phyloP scores from a whole-genome alignment of 306 rosid species.

The Dalbergia oliveri region DNA sequence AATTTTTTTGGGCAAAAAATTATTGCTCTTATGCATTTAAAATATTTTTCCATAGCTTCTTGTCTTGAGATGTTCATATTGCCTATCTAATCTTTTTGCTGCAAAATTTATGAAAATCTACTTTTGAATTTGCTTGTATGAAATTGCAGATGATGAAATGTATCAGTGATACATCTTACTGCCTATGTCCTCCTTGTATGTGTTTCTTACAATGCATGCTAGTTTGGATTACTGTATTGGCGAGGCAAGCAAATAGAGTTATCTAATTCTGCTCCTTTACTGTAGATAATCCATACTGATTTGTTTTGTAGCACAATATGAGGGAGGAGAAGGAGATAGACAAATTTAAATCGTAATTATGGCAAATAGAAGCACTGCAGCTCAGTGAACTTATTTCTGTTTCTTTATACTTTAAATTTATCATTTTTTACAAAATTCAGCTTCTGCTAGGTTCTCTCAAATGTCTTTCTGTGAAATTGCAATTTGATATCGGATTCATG shows the following conservation, averaged over 20 bases:
- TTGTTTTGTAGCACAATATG: slow-evolving; percentile 32
- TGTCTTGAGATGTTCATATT: not conserved
- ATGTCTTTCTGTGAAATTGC: not conserved
- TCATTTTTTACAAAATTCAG: slow-evolving; percentile 20
- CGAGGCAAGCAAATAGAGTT: slow-evolving; percentile 11
- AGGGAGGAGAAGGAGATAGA: not conserved
- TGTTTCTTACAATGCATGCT: slow-evolving; percentile 7
- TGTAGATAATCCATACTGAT: not conserved
- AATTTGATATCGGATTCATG: slow-evolving; percentile 19
- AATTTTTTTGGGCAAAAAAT: no score
- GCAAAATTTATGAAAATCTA: slow-evolving; percentile 19
- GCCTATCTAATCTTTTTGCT: slow-evolving; percentile 1
- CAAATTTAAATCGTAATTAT: not conserved
- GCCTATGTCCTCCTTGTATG: not conserved
- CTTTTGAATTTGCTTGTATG: slow-evolving; percentile 22
- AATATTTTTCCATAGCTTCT: slow-evolving; percentile 31
- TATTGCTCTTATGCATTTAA: not conserved
- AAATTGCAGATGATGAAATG: slow-evolving; percentile 18
- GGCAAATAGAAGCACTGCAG: slow-evolving; percentile 1
- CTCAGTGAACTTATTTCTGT: slow-evolving; percentile 27
- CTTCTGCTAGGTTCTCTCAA: not conserved
- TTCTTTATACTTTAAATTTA: not conserved
- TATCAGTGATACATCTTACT: not conserved
- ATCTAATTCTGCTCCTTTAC: not conserved
- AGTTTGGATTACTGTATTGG: slow-evolving; percentile 25